Evolutionary conservation across 805 yeast genomes (phyloP).

Genomic region (Yamadazyma akitaensis): DNA sequence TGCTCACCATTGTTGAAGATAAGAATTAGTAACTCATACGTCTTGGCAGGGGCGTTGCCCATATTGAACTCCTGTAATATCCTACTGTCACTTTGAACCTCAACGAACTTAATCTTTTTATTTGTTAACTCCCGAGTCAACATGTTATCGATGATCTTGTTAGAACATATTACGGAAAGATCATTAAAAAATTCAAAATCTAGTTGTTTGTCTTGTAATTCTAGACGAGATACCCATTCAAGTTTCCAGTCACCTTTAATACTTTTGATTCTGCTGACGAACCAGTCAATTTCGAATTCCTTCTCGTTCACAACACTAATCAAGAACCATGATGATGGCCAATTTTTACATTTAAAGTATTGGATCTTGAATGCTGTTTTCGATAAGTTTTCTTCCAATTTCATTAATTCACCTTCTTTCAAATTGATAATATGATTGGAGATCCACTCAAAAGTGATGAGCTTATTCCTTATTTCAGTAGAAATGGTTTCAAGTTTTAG

Average conservation of each 20-base stretch:
- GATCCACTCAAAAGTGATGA: slow-evolving; percentile 69
- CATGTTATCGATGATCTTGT: slow-evolving; percentile 49
- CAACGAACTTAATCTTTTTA: slow-evolving; percentile 37
- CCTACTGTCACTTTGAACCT: slow-evolving; percentile 17
- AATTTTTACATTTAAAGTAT: slow-evolving; percentile 48
- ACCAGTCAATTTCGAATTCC: slow-evolving; percentile 42
- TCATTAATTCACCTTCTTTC: slow-evolving; percentile 44
- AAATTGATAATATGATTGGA: slow-evolving; percentile 53
- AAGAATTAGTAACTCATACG: slow-evolving; percentile 9
- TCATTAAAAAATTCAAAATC: slow-evolving; percentile 35
- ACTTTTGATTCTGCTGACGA: slow-evolving; percentile 50
- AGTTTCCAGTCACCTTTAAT: slow-evolving; percentile 53
- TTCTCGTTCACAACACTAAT: slow-evolving; percentile 37
- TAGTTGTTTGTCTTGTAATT: slow-evolving; percentile 11
- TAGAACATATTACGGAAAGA: slow-evolving; percentile 43
- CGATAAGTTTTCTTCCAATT: slow-evolving; percentile 23
- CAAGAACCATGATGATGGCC: slow-evolving; percentile 59
- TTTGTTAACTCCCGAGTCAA: slow-evolving; percentile 47
- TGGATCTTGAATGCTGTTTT: slow-evolving; percentile 16
- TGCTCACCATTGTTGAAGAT: slow-evolving; percentile 10
- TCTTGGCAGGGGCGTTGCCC: neutral
- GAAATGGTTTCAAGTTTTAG: slow-evolving; percentile 48
- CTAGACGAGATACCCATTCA: slow-evolving; percentile 38
- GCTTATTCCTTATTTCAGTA: slow-evolving; percentile 51
- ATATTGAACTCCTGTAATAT: slow-evolving; percentile 15